Evolutionary conservation across 2,329 filamentous ascomycete species (phyloP).

Genomic region (Pestalotiopsis sp.): DNA sequence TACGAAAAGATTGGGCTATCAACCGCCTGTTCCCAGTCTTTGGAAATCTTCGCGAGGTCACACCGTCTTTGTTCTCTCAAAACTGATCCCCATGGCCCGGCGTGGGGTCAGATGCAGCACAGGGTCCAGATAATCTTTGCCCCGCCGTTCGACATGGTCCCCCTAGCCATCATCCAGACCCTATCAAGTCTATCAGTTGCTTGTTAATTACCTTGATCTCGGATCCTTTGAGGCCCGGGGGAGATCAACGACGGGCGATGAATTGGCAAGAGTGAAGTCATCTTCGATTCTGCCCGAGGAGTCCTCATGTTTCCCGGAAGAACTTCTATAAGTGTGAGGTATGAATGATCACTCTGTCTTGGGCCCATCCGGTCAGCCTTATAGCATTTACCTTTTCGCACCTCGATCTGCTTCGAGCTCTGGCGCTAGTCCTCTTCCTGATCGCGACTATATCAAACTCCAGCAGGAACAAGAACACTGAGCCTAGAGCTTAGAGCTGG

Average conservation of each 20-base stretch:
- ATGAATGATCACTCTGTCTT: not conserved
- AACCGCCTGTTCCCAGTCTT: too few species aligned
- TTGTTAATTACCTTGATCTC: not conserved
- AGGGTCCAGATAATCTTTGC: not conserved
- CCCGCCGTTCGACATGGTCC: not conserved
- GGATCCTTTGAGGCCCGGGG: not conserved
- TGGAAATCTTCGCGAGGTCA: not conserved
- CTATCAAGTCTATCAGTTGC: not conserved
- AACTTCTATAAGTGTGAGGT: not conserved
- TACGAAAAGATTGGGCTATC: too few species aligned
- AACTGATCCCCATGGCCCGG: not conserved
- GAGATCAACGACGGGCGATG: not conserved
- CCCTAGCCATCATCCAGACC: not conserved
- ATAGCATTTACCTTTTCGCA: not conserved
- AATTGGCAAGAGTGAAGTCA: not conserved
- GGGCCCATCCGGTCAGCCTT: not conserved
- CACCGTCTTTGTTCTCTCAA: not conserved
- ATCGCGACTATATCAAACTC: not conserved
- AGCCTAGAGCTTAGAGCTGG: too few species aligned
- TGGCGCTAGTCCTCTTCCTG: not conserved
- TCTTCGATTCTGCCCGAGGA: too few species aligned
- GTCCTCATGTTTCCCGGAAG: not conserved
- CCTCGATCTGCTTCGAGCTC: not conserved
- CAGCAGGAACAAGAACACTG: too few species aligned
- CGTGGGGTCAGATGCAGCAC: not conserved